These are phyloP conservation scores for Zalerion maritima DNA, from an alignment of 495 filamentous ascomycete species.

Conservation along the genomic window DNA sequence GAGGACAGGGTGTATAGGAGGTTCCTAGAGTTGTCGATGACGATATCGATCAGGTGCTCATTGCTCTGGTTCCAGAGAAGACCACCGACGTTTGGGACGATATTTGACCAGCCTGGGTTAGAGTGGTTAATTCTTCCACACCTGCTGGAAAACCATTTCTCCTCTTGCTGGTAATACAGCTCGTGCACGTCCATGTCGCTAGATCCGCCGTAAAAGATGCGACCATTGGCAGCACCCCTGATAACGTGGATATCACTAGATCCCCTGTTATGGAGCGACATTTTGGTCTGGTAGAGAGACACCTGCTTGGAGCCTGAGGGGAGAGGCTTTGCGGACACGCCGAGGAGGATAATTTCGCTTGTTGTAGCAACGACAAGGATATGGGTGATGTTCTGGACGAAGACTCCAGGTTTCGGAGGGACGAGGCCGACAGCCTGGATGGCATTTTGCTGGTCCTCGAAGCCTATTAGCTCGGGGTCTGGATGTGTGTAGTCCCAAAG, in stretches of 20 bases:
- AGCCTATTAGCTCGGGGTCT: constrained; percentile 79
- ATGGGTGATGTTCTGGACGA: constrained; percentile 68
- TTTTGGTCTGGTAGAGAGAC: constrained; percentile 66
- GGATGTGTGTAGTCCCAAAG: constrained; percentile 93
- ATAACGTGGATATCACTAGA: constrained; percentile 55
- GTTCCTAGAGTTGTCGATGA: constrained; percentile 73
- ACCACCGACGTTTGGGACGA: constrained; percentile 46
- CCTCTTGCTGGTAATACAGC: constrained; percentile 88
- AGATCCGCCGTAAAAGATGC: constrained; percentile 82
- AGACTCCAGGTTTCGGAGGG: constrained; percentile 65
- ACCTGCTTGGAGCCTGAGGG: constrained; percentile 53
- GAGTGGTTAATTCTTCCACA: constrained; percentile 79
- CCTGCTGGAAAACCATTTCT: constrained; percentile 81
- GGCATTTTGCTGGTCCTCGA: constrained; percentile 70
- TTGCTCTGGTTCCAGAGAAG: constrained; percentile 18
- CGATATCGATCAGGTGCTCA: constrained; percentile 60
- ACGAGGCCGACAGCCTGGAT: constrained; percentile 78
- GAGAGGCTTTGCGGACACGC: constrained; percentile 46
- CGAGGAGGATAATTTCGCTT: constrained; percentile 67
- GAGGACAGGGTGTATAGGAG: constrained; percentile 85
- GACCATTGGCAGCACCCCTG: constrained; percentile 62
- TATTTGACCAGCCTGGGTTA: constrained; percentile 53
- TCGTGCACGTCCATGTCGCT: constrained; percentile 79
- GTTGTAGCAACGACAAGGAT: constrained; percentile 80
- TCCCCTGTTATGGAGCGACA: constrained; percentile 59